These are phyloP conservation scores for Lanmaoa pseudosensibilis DNA, from an alignment of 768 basidiomycete species.

Conservation along the genomic window DNA sequence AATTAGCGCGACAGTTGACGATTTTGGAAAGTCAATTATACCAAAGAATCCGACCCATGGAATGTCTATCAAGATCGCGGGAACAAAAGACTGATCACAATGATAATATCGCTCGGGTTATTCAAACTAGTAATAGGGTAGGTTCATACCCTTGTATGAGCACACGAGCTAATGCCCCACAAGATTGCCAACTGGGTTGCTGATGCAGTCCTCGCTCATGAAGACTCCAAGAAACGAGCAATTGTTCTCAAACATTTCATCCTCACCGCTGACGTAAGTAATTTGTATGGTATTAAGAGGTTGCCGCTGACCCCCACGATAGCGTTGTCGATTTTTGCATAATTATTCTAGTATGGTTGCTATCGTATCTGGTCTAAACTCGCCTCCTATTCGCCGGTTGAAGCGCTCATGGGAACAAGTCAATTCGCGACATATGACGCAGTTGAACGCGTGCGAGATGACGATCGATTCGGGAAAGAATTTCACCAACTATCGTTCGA, in stretches of 20 bases:
- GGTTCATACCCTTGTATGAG: constrained; percentile 19
- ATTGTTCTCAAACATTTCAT: constrained; percentile 87
- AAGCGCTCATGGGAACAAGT: constrained; percentile 95
- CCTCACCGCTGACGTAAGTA: constrained; percentile 81
- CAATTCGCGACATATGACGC: constrained; percentile 66
- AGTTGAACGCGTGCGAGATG: constrained; percentile 79
- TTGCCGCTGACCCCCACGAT: constrained; percentile 6
- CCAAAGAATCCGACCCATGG: constrained; percentile 84
- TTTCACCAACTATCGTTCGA: constrained; percentile 86
- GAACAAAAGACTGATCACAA: constrained; percentile 70
- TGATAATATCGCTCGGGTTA: constrained; percentile 85
- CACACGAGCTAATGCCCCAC: constrained; percentile 1
- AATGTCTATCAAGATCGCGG: constrained; percentile 83
- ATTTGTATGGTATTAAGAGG: neutral
- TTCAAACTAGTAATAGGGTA: constrained; percentile 85
- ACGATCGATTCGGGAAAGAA: constrained; percentile 93
- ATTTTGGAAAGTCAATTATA: constrained; percentile 87
- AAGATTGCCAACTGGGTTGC: constrained; percentile 95
- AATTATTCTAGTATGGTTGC: constrained; percentile 99
- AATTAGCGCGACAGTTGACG: constrained; percentile 90
- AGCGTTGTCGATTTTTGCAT: constrained; percentile 87
- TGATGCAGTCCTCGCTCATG: constrained; percentile 73
- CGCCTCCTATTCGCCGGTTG: constrained; percentile 87
- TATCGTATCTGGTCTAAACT: constrained; percentile 91
- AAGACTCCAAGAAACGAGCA: constrained; percentile 84